These are phyloP conservation scores for Penicillium sp. DNA, from an alignment of 2,329 filamentous ascomycete genomes.

Conservation along the genomic window DNA sequence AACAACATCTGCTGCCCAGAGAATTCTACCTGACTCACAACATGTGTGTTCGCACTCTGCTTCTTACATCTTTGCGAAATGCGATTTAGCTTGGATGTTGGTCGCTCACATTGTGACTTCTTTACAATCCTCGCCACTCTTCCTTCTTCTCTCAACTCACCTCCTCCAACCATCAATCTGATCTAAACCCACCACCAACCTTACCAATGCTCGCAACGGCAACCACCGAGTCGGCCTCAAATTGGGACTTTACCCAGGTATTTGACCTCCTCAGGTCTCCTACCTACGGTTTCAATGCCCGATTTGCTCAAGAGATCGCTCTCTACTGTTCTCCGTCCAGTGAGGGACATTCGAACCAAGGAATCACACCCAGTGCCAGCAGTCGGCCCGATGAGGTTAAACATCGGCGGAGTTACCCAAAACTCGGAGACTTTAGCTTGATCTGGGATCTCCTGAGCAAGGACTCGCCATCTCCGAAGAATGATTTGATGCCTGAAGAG, in stretches of 20 bases:
- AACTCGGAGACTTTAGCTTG: constrained; percentile 52
- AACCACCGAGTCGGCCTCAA: constrained; percentile 35
- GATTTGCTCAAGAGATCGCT: constrained; percentile 22
- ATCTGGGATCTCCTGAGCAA: constrained; percentile 50
- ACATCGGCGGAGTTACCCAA: constrained; percentile 23
- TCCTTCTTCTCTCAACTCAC: neutral
- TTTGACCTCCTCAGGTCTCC: constrained; percentile 51
- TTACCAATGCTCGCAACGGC: constrained; percentile 39
- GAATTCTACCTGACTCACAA: constrained; percentile 19
- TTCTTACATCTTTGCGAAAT: constrained; percentile 15
- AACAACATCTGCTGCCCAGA: constrained; percentile 12
- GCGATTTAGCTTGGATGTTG: constrained; percentile 2
- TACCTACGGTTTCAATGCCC: constrained; percentile 25
- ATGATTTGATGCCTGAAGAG: neutral
- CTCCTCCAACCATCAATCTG: neutral
- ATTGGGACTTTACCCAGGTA: constrained; percentile 55
- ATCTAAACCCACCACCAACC: constrained; percentile 1
- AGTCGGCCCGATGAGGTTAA: constrained; percentile 5
- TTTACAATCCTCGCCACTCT: neutral
- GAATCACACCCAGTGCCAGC: neutral
- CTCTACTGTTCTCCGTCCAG: constrained; percentile 10
- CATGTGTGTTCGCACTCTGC: constrained; percentile 15
- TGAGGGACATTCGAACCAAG: constrained; percentile 20
- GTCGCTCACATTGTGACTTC: neutral
- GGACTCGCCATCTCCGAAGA: constrained; percentile 21